Evolutionary conservation across 306 rosid genomes (phyloP), one percentile per base, ranked within the genome.

Genomic region (Dryas octopetala): DNA sequence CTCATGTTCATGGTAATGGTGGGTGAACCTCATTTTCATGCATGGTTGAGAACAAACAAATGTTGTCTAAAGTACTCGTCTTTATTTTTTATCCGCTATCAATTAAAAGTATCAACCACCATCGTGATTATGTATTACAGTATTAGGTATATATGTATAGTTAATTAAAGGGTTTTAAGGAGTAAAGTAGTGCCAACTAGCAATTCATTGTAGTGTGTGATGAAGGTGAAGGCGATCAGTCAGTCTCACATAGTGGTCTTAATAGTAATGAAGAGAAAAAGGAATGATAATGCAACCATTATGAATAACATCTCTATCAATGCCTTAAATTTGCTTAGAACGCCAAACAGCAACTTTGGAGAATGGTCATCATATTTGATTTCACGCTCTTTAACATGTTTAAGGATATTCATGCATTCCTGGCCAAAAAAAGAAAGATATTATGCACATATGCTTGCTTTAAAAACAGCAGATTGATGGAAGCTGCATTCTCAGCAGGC

Each of bases 401-500:
- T 32, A 32, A 32, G 38, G 38, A 32, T 32, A 32, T 32, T 32
- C 38, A 32, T 32, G 38, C 38, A 32, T 32, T 32, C 38, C 38
- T 32, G 38, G 38, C 38, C 38, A 32, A 32, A 32, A 32, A 32
- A 32, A 32, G 3, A 32, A 32, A 32, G 38, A 32, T 32, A 32
- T 32, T 32, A 32, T 32, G 38, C 38, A 32, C 3, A 6, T 5
- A 7, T 53, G 59, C 6, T 54, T 9, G 46, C 10, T 32, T 62
- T 32, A 58, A 19, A 61, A 19, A 60, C 12, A 17, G 4, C 14
- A 19, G 67, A 23, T 13, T 72, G 67, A 72, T 58, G 45, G 46
- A 48, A 59, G 43, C 76, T 72, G 57, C 59, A 73, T 23, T 28
- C 16, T 60, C 58, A 47, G 76, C 68, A 59, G 52, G 59, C 26